Evolutionary conservation across 2,329 filamentous ascomycete genomes (phyloP), one percentile per base, ranked within the genome.

Genomic region (Botrytis fragariae): DNA sequence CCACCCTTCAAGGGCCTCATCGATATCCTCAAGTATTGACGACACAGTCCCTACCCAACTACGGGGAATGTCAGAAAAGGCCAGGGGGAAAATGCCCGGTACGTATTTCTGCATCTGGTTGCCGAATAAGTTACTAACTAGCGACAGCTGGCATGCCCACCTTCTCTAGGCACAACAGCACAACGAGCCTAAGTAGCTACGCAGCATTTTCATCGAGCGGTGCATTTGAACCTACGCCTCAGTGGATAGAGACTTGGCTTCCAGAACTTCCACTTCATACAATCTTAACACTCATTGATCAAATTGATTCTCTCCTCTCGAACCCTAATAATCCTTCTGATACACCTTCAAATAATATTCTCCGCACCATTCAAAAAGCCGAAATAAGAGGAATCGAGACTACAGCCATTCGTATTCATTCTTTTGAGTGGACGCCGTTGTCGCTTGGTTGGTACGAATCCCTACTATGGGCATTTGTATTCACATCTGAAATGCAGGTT

Each of bases 401-500:
- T 0, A 90, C 90, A 1, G 86, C 92, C 0, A 87, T 93, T 70
- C 88, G 92, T 45, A 91, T 96, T 25, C 95, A 98, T 80, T 91
- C 93, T 22, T 98, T 98, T 79, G 94, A 97, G 83, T 98, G 95
- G 95, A 95, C 94, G 4, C 91, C 93, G 0, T 85, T 97, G 48
- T 92, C 93, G 0, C 86, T 98, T 69, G 95, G 95, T 67, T 98
- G 96, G 96, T 98, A 98, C 82, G 94, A 98, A 82, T 95, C 93
- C 8, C 86, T 98, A 20, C 86, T 99, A 16, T 99, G 96, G 96
- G 91, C 94, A 25, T 93, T 98, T 78, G 90, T 98, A 71, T 98
- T 98, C 81, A 91, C 92, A 42, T 91, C 91, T 78, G 96, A 99
- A 84, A 93, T 97, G 90, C 90, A 94, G 73, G 89, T 95, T 42